Conservation (phyloP, 495 filamentous ascomycete species). For the Xylaria bambusicola region DNA sequence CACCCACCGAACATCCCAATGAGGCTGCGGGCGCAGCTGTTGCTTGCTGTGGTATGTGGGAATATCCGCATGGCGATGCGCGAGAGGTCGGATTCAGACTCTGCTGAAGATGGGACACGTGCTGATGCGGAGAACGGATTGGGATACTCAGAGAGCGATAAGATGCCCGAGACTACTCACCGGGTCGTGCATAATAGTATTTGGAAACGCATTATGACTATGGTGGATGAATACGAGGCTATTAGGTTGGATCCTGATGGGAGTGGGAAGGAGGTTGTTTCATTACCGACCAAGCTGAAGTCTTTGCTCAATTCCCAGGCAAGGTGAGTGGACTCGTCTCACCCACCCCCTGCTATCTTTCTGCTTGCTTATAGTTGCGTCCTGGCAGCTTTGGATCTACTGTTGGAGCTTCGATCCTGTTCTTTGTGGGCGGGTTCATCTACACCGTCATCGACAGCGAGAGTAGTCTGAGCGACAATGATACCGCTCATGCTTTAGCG, state of each 20-base stretch:
- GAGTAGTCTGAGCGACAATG: conserved; percentile 41
- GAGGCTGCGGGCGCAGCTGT: conserved; percentile 28
- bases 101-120: conserved; percentile 2
- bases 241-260: neutral
- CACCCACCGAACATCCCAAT: conserved; percentile 21
- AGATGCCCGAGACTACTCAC: conserved; percentile 5
- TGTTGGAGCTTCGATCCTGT: conserved; percentile 49
- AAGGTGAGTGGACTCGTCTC: conserved; percentile 20
- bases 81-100: conserved; percentile 21
- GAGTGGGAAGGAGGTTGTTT: conserved; percentile 14
- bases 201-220: conserved; percentile 29
- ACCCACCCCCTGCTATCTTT: neutral
- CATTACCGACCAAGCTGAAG: conserved; percentile 31
- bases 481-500: conserved; percentile 45
- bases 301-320: conserved; percentile 31
- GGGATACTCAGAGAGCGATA: conserved; percentile 14
- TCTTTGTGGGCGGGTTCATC: conserved; percentile 49
- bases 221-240: conserved; percentile 31
- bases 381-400: conserved; percentile 43
- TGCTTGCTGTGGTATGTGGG: conserved; percentile 35
- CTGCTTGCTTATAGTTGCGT: conserved; percentile 14
- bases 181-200: conserved; percentile 30
- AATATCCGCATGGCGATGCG: conserved; percentile 37
- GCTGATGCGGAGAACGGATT: conserved; percentile 14
- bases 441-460: conserved; percentile 41